Evolutionary conservation across 2,329 filamentous ascomycete genomes (phyloP), one percentile per base, ranked within the genome.

Genomic region (Byssoonygena ceratinophila): DNA sequence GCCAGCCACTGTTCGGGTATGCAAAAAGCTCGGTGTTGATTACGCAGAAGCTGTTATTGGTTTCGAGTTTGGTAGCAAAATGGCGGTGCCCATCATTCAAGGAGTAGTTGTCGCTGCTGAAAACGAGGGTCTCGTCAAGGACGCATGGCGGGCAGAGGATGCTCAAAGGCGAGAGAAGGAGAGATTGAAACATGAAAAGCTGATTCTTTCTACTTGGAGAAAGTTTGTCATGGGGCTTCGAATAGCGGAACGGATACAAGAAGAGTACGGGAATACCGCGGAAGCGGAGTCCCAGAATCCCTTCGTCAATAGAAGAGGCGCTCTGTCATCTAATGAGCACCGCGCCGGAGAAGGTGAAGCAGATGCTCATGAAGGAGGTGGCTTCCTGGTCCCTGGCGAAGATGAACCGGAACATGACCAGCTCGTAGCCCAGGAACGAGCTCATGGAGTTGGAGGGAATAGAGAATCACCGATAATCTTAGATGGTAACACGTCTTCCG

Each of bases 31-130:
- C 0, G 81, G 81, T 3, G 84, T 97, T 34, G 89, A 96, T 63
- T 94, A 83, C 60, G 92, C 92, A 0, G 92, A 97, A 68, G 92
- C 92, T 1, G 92, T 95, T 1, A 90, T 90, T 0, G 92, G 88
- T 1, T 98, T 98, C 65, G 92, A 98, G 64, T 98, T 97, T 65
- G 91, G 91, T 0, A 84, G 92, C 60, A 85, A 92, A 55, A 90
- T 92, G 77, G 92, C 92, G 4, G 88, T 97, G 0, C 92, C 92
- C 0, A 82, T 96, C 0, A 85, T 97, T 25, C 84, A 87, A 51
- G 92, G 91, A 0, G 88, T 96, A 0, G 89, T 98, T 0, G 79
- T 96, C 1, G 87, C 91, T 0, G 79, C 82, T 57, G 90, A 94
- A 67, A 78, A 95, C 59, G 80, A 86, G 55, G 80, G 83, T 14